Percentiles rank a stretch among this genome's conserved stretches.
Conservation (phyloP, 192 early-diverging fungal genomes). For the Linnemannia exigua region DNA sequence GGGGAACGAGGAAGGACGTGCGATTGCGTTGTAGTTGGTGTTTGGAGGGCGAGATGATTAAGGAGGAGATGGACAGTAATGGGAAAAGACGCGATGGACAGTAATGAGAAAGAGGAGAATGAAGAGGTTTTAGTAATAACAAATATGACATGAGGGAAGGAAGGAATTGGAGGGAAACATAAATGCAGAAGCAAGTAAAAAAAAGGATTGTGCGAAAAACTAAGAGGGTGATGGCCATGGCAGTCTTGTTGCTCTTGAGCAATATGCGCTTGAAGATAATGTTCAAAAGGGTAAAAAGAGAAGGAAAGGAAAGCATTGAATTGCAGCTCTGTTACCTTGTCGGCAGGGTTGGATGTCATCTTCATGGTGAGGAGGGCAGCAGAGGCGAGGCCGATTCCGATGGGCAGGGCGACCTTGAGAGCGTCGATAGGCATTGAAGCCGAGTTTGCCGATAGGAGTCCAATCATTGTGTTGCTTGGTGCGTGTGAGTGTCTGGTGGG, state of each 20-base stretch:
- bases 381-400: constrained; percentile 44
- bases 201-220: too few relatives aligned
- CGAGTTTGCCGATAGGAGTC: constrained; percentile 26
- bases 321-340: not conserved
- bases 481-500: not conserved
- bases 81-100: not conserved
- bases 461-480: constrained; percentile 22
- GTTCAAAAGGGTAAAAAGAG: not conserved
- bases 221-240: too few relatives aligned
- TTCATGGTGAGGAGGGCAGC: constrained; percentile 35
- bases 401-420: constrained; percentile 26
- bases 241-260: too few relatives aligned
- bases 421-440: constrained; percentile 15
- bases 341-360: not conserved
- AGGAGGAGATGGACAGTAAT: not conserved
- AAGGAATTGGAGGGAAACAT: too few relatives aligned
- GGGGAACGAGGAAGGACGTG: too few relatives aligned
- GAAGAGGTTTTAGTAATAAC: not conserved
- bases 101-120: not conserved
- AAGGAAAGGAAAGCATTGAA: not conserved
- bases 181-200: too few relatives aligned
- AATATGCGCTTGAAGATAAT: too few relatives aligned
- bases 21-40: not conserved
- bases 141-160: too few relatives aligned
- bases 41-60: not conserved